Conservation (phyloP, 2,329 filamentous ascomycete species). For the Aureobasidium mangrovei region DNA sequence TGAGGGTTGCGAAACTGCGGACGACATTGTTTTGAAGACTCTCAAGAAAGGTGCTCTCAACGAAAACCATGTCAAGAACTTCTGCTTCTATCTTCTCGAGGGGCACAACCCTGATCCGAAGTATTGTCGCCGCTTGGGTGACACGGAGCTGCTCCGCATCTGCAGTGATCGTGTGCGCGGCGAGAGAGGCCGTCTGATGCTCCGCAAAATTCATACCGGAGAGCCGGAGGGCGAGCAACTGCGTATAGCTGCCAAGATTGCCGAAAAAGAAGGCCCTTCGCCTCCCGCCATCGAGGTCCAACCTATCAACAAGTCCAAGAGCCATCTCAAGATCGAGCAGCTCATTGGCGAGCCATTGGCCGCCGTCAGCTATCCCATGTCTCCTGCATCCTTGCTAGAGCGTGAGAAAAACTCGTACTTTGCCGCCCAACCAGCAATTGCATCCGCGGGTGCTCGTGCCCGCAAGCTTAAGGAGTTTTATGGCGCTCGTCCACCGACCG, state of each 20-base stretch:
- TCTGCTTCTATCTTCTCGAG: constrained; percentile 90
- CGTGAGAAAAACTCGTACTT: constrained; percentile 51
- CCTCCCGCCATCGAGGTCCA: constrained; percentile 51
- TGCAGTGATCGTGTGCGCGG: constrained; percentile 78
- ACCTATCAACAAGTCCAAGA: constrained; percentile 60
- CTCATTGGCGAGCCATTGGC: constrained; percentile 81
- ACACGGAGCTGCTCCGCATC: constrained; percentile 82
- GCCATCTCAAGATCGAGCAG: constrained; percentile 80
- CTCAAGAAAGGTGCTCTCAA: constrained; percentile 79
- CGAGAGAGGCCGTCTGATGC: constrained; percentile 82
- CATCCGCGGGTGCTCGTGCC: constrained; percentile 29
- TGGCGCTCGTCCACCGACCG: constrained; percentile 84
- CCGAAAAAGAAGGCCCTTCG: constrained; percentile 59
- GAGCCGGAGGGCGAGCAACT: constrained; percentile 83
- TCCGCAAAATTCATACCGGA: constrained; percentile 84
- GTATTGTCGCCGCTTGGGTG: constrained; percentile 72
- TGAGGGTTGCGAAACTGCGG: constrained; percentile 79
- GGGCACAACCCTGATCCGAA: constrained; percentile 74
- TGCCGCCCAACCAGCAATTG: constrained; percentile 21
- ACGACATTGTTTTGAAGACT: constrained; percentile 86
- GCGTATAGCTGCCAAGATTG: constrained; percentile 78
- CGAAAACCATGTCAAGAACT: constrained; percentile 86
- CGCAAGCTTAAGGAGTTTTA: constrained; percentile 70
- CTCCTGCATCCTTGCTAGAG: constrained; percentile 60
- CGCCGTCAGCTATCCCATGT: constrained; percentile 77